These are phyloP conservation scores for Stachybotrys echinatus DNA, from an alignment of 2,329 filamentous ascomycete genomes.

Conservation along the genomic window DNA sequence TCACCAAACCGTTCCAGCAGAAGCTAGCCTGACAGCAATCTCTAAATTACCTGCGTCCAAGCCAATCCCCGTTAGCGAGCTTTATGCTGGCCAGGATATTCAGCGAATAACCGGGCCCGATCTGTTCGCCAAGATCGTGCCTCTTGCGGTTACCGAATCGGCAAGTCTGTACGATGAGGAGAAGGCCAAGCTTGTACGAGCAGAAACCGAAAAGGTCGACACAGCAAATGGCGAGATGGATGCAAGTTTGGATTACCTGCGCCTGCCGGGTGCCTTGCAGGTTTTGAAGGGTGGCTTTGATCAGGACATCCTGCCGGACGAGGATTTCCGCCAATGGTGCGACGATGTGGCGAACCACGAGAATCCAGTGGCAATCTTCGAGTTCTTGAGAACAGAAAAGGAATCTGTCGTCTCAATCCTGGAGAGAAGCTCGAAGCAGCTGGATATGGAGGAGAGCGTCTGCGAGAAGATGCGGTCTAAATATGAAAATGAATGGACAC, in stretches of 20 bases:
- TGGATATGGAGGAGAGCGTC: constrained; percentile 96
- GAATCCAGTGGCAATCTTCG: constrained; percentile 72
- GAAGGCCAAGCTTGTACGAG: constrained; percentile 90
- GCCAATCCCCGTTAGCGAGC: constrained; percentile 91
- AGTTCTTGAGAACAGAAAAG: constrained; percentile 72
- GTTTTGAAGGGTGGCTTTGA: constrained; percentile 91
- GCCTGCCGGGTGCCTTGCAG: constrained; percentile 82
- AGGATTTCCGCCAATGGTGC: constrained; percentile 92
- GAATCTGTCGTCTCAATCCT: constrained; percentile 65
- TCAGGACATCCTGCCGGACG: constrained; percentile 80
- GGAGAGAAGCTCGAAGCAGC: constrained; percentile 76
- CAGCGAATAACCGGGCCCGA: constrained; percentile 95
- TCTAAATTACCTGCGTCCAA: constrained; percentile 92
- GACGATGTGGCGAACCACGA: constrained; percentile 85
- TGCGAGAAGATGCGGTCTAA: constrained; percentile 99
- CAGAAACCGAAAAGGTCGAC: constrained; percentile 90
- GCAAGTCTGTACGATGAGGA: constrained; percentile 98
- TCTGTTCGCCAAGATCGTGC: constrained; percentile 94
- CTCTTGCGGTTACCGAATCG: constrained; percentile 91
- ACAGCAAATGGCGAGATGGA: constrained; percentile 94
- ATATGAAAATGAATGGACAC: constrained; percentile 92
- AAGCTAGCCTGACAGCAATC: constrained; percentile 75
- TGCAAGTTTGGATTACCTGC: constrained; percentile 87
- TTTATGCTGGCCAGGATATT: constrained; percentile 96
- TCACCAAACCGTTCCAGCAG: constrained; percentile 83